Base-by-base conservation (phyloP, 495 filamentous ascomycete genomes). In the Darksidea phi region DNA sequence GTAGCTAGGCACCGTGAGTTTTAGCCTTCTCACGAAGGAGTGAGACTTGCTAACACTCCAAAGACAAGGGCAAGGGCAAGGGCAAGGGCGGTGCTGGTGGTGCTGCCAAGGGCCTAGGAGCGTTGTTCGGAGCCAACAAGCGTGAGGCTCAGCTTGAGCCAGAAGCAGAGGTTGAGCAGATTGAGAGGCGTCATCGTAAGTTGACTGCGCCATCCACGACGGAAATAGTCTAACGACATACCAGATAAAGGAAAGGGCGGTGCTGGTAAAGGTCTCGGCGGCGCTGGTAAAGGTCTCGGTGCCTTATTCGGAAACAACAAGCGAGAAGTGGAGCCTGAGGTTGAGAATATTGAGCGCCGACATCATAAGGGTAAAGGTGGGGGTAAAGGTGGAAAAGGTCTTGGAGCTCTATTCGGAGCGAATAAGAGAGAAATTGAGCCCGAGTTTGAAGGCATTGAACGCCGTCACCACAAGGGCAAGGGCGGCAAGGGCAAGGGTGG, bases 381-480 rank as follows among this genome's bases (percentile, higher is more conserved):
- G 41, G 41, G 41, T 13, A 10, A 10, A 3, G 28, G 4, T 32
- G 13, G 49, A 32, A 59, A 59, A 25, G 56, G 54, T n/a, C 46
- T 50, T 21, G 56, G 46, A 32, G 28, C 28, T 10, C 28, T 32
- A 3, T 10, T 32, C 10, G 28, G 28, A 3, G 28, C 28, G 10
- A 43, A 43, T 4, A 36, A 26, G 41, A 4, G 18, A 3, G 15
- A 43, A 13, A 5, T 5, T 32, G 13, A 25, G 6, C 34, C 34
- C 24, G 51, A 54, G 36, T 8, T 6, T 20, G 49, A 61, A 25
- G 18, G 10, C 3, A 20, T 43, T 26, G 57, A 60, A 10, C 25
- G 50, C 18, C 57, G 47, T n/a, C 57, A 61, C 25, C 57, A 61
- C 49, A 61, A 61, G 25, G 57, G 57, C 34, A 61, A 61, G 21